Base-by-base conservation (phyloP, 495 filamentous ascomycete species). In the Hypomontagnella submonticulosa region DNA sequence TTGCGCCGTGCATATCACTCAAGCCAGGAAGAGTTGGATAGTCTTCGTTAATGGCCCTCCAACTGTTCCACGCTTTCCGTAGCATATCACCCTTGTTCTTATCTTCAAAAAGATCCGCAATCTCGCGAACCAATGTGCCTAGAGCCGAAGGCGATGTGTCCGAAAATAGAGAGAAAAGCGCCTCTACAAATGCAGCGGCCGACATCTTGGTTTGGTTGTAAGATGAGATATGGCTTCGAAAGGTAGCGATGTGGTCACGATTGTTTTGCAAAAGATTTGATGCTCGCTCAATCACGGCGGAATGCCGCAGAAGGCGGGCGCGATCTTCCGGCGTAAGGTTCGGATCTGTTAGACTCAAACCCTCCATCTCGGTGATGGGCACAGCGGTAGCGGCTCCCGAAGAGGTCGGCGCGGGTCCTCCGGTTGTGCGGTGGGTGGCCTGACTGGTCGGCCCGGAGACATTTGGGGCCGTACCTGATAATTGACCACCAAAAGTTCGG, bases 1-100 rank as follows among this genome's bases (percentile, higher is more conserved):
- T 80, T 4, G 75, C 77, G 9, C 80, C 78, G 34, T 73, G 80
- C 76, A 86, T 80, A 47, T 89, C 89, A 46, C 85, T 81, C 1
- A 91, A 80, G 0, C 88, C 87, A 2, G 93, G 93, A 0, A 99
- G 84, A 0, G 91, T 90, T 0, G 95, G 95, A 70, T 97, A 99
- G 76, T 99, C 94, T 76, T 97, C 95, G 67, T 97, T 94, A 70
- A 94, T 92, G 8, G 92, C 93, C 11, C 90, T 91, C 91, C 95
- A 96, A 76, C 97, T 91, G 61, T 90, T 90, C 94, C 93, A 98
- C 4, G 93, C 88, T 65, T 86, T 89, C 2, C 90, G 84, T 1
- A 99, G 82, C 2, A 77, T 81, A 8, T 86, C 87, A 10, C 83
- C 85, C 71, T 97, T 97, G 9, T 68, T 70, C 40, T 88, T 83